A percentile compares a stretch with the other conserved stretches of the same genome.
phyloP scores from a whole-genome alignment of 441 rosid genomes.

The Viola pubescens region DNA sequence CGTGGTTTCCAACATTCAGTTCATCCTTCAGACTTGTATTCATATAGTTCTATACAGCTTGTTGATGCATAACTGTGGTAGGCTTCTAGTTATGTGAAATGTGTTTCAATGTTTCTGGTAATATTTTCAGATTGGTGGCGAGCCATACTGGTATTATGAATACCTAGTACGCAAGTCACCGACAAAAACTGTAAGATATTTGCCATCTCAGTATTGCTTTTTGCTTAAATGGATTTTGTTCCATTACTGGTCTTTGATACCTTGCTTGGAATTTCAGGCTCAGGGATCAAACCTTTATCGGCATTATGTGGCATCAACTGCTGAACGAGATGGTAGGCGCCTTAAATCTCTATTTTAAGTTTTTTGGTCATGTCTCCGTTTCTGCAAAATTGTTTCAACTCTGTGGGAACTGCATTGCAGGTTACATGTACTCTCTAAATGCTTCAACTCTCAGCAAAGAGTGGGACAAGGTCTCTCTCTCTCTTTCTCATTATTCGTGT shows the following conservation, averaged over 20 bases:
- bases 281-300: constrained; percentile 69
- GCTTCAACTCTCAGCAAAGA: constrained; percentile 84
- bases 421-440: constrained; percentile 68
- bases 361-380: background rate
- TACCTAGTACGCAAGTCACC: constrained; percentile 92
- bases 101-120: background rate
- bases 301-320: constrained; percentile 71
- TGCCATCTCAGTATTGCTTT: constrained; percentile 11
- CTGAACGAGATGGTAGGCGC: constrained; percentile 77
- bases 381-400: background rate
- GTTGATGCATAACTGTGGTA: background rate
- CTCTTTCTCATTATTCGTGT: background rate
- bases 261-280: constrained; percentile 43
- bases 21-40: background rate
- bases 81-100: background rate
- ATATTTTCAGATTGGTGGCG: constrained; percentile 62
- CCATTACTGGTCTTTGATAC: constrained; percentile 1
- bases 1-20: constrained; percentile 2
- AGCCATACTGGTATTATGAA: constrained; percentile 78
- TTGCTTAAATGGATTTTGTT: constrained; percentile 5
- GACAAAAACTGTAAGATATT: constrained; percentile 43
- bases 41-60: background rate
- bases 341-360: constrained; percentile 7
- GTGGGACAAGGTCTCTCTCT: constrained; percentile 59
- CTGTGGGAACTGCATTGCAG: constrained; percentile 32